Evolutionary conservation across 2,329 filamentous ascomycete species (phyloP).

Genomic region (Penicillium vulpinum): DNA sequence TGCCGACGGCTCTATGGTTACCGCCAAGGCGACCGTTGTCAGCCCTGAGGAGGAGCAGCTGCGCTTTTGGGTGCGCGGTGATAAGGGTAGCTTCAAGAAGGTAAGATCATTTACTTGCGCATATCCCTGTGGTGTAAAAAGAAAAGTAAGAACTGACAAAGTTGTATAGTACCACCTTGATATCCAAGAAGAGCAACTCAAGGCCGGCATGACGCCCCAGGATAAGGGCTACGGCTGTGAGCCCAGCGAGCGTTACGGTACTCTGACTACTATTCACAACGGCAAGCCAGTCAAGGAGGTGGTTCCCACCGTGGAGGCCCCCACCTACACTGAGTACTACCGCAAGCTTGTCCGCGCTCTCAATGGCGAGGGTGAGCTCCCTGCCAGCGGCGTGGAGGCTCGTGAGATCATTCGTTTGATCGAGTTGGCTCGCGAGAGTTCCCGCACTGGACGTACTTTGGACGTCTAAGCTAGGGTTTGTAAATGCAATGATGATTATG

Average conservation of each 20-base stretch:
- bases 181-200: slow-evolving; percentile 72
- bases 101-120: slow-evolving; percentile 34
- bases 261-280: slow-evolving; percentile 57
- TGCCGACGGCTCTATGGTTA: slow-evolving; percentile 61
- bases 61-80: slow-evolving; percentile 74
- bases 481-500: slow-evolving; percentile 19
- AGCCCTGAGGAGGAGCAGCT: slow-evolving; percentile 69
- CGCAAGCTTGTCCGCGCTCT: slow-evolving; percentile 54
- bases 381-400: slow-evolving; percentile 56
- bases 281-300: slow-evolving; percentile 53
- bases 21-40: slow-evolving; percentile 67
- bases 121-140: background rate
- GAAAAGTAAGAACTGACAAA: background rate
- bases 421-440: slow-evolving; percentile 57
- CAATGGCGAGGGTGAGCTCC: slow-evolving; percentile 53
- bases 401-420: slow-evolving; percentile 57
- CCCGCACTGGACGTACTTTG: slow-evolving; percentile 52
- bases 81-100: slow-evolving; percentile 74
- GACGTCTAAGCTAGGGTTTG: slow-evolving; percentile 28
- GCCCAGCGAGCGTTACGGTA: slow-evolving; percentile 56
- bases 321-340: slow-evolving; percentile 72
- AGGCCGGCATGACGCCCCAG: slow-evolving; percentile 60
- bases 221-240: slow-evolving; percentile 68
- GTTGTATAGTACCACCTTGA: slow-evolving; percentile 58
- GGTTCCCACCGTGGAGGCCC: slow-evolving; percentile 61